phyloP scores from a whole-genome alignment of 805 yeast genomes.

The Kodamaea neixiangensis region DNA sequence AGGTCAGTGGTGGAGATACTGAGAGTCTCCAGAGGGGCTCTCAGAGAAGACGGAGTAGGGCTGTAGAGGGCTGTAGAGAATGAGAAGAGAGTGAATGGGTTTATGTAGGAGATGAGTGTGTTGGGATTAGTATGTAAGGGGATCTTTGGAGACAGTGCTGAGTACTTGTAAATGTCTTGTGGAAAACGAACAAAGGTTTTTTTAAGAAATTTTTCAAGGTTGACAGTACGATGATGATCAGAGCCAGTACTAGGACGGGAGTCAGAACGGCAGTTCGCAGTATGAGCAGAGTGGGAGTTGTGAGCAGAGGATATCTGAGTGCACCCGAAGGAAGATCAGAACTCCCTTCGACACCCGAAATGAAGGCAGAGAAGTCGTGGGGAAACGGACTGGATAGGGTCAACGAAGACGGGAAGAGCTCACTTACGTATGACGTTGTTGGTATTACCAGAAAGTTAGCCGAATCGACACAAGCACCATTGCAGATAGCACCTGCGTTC shows the following conservation, averaged over 20 bases:
- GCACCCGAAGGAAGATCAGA: neutral
- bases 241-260: neutral
- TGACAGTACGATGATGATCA: neutral
- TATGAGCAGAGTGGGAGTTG: neutral
- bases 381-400: conserved; percentile 3
- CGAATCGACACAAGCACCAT: conserved; percentile 35
- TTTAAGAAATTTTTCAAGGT: neutral
- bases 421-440: conserved; percentile 33
- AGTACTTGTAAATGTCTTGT: too few relatives aligned
- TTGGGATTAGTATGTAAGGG: too few relatives aligned
- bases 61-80: neutral
- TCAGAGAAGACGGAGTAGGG: neutral
- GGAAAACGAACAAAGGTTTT: neutral
- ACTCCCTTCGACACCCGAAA: conserved; percentile 33
- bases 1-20: too few relatives aligned
- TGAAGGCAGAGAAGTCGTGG: conserved; percentile 36
- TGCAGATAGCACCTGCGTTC: conserved; percentile 26
- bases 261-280: neutral
- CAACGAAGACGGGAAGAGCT: conserved; percentile 8
- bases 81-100: too few relatives aligned
- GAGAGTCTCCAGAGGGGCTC: neutral
- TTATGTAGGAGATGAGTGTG: too few relatives aligned
- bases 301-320: neutral
- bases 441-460: conserved; percentile 36
- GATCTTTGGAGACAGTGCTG: too few relatives aligned